Evolutionary conservation across 768 basidiomycete genomes (phyloP).

Genomic region (Hydnomerulius pinastri): DNA sequence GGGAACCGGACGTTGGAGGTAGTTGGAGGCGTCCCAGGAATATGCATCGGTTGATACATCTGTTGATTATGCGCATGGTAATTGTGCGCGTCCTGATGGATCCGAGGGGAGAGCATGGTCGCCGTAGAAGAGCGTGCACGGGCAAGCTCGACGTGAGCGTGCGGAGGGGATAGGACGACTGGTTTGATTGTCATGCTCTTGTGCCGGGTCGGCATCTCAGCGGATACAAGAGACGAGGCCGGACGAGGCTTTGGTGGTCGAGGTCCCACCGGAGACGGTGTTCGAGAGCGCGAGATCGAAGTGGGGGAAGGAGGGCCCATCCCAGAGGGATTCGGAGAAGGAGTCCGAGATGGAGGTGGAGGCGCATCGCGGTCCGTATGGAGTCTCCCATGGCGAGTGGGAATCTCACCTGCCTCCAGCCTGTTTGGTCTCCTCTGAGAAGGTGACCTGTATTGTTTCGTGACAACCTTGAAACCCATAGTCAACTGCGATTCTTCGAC

Average conservation of each 20-base stretch:
- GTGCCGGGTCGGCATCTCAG: constrained; percentile 30
- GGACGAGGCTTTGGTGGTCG: constrained; percentile 38
- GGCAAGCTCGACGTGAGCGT: constrained; percentile 22
- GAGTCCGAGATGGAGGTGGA: constrained; percentile 28
- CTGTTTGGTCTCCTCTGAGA: constrained; percentile 32
- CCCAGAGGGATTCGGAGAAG: constrained; percentile 25
- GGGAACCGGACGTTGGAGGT: constrained; percentile 17
- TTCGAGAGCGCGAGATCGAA: constrained; percentile 40
- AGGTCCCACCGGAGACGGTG: constrained; percentile 54
- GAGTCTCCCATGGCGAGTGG: constrained; percentile 14
- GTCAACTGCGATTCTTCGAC: constrained; percentile 21
- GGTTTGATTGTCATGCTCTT: constrained; percentile 33
- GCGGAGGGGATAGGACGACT: constrained; percentile 14
- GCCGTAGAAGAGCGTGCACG: constrained; percentile 33
- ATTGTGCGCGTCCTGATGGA: constrained; percentile 31
- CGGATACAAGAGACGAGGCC: constrained; percentile 26
- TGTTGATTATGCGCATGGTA: constrained; percentile 34
- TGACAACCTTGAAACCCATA: constrained; percentile 32
- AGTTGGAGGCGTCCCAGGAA: constrained; percentile 21
- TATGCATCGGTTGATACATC: constrained; percentile 32
- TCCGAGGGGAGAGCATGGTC: constrained; percentile 24
- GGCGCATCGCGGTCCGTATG: constrained; percentile 29
- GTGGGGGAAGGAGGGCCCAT: constrained; percentile 15
- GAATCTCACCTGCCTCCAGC: constrained; percentile 13
- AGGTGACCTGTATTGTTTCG: constrained; percentile 45